phyloP scores from a whole-genome alignment of 2,329 filamentous ascomycete genomes.

The Boeremia lycopersici region DNA sequence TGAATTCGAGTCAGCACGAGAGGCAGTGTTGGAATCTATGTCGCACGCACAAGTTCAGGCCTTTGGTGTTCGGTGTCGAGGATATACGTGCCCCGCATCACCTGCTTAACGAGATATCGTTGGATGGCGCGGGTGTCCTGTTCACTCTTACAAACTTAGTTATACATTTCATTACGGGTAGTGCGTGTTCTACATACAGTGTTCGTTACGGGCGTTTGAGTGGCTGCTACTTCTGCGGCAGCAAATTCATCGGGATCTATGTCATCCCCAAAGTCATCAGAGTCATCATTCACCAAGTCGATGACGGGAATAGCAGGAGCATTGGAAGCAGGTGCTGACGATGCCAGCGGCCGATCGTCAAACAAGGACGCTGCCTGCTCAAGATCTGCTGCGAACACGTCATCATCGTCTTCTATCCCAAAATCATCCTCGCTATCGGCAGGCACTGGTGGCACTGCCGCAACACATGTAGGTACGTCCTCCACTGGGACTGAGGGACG shows the following conservation, averaged over 20 bases:
- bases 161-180: slow-evolving; percentile 35
- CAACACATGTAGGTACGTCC: neutral
- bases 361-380: slow-evolving; percentile 64
- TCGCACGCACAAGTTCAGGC: slow-evolving; percentile 70
- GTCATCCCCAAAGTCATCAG: slow-evolving; percentile 71
- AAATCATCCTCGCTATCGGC: slow-evolving; percentile 52
- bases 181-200: slow-evolving; percentile 58
- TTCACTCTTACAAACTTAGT: slow-evolving; percentile 73
- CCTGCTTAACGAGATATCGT: slow-evolving; percentile 80
- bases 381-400: slow-evolving; percentile 62
- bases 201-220: slow-evolving; percentile 62
- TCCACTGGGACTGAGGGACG: slow-evolving; percentile 16
- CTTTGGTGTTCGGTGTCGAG: slow-evolving; percentile 65
- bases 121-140: slow-evolving; percentile 76
- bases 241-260: slow-evolving; percentile 73
- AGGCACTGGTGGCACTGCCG: neutral
- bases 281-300: slow-evolving; percentile 50
- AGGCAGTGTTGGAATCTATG: neutral
- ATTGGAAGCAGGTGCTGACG: slow-evolving; percentile 8
- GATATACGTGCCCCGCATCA: slow-evolving; percentile 71
- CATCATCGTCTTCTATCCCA: slow-evolving; percentile 53
- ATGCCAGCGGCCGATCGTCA: slow-evolving; percentile 51
- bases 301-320: slow-evolving; percentile 24
- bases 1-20: slow-evolving; percentile 50
- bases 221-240: slow-evolving; percentile 73